phyloP scores from a whole-genome alignment of 1,139 yeast species.

The Yarrowia galli region DNA sequence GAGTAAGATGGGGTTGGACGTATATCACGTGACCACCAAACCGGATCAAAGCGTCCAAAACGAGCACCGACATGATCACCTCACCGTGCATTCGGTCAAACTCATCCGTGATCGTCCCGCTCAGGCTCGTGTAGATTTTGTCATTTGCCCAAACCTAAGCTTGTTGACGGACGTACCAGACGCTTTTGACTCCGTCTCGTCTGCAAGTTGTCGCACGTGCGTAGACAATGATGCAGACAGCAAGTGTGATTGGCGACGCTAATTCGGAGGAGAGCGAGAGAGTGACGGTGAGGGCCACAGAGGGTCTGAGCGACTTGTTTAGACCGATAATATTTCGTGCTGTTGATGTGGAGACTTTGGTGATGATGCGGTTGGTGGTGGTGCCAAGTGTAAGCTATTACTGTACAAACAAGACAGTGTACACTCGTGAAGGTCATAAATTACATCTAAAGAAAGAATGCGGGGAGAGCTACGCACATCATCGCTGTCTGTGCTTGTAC shows the following conservation, averaged over 20 bases:
- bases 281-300: neutral
- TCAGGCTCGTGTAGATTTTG: neutral
- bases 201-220: constrained; percentile 24
- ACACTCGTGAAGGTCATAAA: neutral
- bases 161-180: constrained; percentile 5
- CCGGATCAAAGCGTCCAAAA: no score
- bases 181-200: constrained; percentile 10
- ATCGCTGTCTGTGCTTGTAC: neutral
- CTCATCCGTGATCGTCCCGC: neutral
- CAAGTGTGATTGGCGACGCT: constrained; percentile 2
- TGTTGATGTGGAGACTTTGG: no score
- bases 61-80: no score
- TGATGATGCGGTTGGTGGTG: no score
- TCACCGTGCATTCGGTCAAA: no score
- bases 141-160: constrained; percentile 12
- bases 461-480: no score
- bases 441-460: constrained; percentile 2
- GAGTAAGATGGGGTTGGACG: no score
- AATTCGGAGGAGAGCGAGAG: no score
- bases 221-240: neutral
- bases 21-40: no score
- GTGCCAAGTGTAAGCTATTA: no score
- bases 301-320: neutral
- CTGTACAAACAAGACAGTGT: no score
- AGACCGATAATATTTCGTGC: neutral